phyloP scores from a whole-genome alignment of 2,329 filamentous ascomycete species.

The Epichloe brachyelytri region DNA sequence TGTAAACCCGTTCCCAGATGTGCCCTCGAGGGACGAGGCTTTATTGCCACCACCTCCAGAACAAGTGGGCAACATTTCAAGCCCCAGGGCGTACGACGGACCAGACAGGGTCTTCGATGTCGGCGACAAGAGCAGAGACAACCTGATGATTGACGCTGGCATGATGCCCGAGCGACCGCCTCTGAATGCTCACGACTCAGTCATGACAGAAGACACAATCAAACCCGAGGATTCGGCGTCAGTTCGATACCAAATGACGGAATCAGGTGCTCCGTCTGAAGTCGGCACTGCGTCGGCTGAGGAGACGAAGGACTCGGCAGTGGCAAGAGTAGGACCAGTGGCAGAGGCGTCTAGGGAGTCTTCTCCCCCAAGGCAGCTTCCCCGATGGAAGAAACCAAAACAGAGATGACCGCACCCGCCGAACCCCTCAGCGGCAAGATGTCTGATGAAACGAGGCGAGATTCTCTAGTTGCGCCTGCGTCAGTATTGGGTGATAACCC shows the following conservation, averaged over 20 bases:
- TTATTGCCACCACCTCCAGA: conserved; percentile 25
- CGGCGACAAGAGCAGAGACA: conserved; percentile 15
- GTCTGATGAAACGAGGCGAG: background rate
- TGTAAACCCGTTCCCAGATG: background rate
- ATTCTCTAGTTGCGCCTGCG: background rate
- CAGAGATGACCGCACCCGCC: background rate
- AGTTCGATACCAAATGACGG: conserved; percentile 15
- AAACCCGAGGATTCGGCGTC: conserved; percentile 27
- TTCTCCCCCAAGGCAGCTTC: conserved; percentile 9
- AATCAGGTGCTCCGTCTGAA: conserved; percentile 17
- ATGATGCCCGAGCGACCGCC: conserved; percentile 10
- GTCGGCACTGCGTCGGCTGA: conserved; percentile 13
- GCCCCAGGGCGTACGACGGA: conserved; percentile 18
- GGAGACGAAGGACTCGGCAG: conserved; percentile 9
- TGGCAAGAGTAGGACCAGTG: conserved; percentile 3
- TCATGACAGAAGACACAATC: conserved; percentile 25
- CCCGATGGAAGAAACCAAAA: conserved; percentile 4
- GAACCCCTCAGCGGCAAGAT: background rate
- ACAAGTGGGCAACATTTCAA: conserved; percentile 27
- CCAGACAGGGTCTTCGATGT: conserved; percentile 12
- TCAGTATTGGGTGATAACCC: background rate
- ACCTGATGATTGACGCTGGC: conserved; percentile 12
- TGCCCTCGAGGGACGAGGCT: conserved; percentile 8
- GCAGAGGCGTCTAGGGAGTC: background rate
- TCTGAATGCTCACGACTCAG: conserved; percentile 18